phyloP scores from a whole-genome alignment of 2,329 filamentous ascomycete genomes.

The Ophiostoma piceae region DNA sequence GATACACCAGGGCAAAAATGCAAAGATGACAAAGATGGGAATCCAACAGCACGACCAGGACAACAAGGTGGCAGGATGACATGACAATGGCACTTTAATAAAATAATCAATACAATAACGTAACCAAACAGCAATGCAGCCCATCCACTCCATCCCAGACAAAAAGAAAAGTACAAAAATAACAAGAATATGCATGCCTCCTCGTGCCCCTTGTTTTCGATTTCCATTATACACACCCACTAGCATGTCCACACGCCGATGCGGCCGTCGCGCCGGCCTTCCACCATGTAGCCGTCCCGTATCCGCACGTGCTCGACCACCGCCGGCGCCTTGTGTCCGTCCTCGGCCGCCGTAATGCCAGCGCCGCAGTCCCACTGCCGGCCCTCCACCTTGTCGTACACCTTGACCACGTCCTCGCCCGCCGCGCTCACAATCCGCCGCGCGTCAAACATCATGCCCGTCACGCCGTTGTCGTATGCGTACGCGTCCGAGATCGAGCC shows the following conservation, averaged over 20 bases:
- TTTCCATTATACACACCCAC: not conserved
- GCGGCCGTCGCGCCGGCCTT: constrained; percentile 80
- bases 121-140: not conserved
- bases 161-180: constrained; percentile 3
- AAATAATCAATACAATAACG: not conserved
- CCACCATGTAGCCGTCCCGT: constrained; percentile 88
- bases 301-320: constrained; percentile 82
- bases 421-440: constrained; percentile 85
- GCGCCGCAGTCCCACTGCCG: constrained; percentile 95
- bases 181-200: not conserved
- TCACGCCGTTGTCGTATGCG: constrained; percentile 86
- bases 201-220: not conserved
- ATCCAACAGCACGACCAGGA: not conserved
- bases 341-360: constrained; percentile 64
- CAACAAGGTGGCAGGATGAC: not conserved
- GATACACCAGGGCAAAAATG: no score
- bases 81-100: not conserved
- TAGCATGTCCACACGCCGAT: constrained; percentile 86
- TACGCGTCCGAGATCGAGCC: constrained; percentile 94
- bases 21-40: no score
- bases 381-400: constrained; percentile 96
- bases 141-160: not conserved
- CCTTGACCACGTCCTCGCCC: constrained; percentile 89
- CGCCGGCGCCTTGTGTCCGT: constrained; percentile 54
- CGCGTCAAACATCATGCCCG: constrained; percentile 94